Evolutionary conservation across 352 stramenopile genomes (phyloP).

Genomic region (Phytopythium aichiense): DNA sequence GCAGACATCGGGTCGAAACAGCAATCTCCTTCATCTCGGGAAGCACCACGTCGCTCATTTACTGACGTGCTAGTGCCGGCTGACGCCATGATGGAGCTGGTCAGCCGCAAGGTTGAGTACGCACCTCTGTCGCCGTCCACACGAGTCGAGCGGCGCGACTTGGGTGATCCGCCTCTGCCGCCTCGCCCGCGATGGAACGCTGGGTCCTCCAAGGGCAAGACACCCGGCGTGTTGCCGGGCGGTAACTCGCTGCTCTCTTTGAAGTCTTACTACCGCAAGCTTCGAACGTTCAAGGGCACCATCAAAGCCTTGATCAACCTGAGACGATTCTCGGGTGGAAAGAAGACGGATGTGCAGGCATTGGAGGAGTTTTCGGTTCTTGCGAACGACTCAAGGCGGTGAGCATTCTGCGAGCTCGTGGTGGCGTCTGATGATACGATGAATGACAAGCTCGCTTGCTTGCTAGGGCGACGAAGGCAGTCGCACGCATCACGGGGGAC

Average conservation of each 20-base stretch:
- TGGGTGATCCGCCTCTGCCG: not conserved
- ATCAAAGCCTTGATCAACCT: conserved; percentile 64
- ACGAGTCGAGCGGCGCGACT: not conserved
- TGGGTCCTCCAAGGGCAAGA: conserved; percentile 6
- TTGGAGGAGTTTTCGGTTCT: not conserved
- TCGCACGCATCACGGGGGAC: conserved; percentile 37
- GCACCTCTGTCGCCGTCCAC: not conserved
- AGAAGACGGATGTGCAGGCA: not conserved
- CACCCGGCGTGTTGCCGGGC: not conserved
- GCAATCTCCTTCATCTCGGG: not conserved
- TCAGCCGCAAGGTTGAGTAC: conserved; percentile 3
- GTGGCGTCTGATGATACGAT: not conserved
- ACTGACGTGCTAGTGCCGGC: not conserved
- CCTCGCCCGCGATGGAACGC: conserved; percentile 24
- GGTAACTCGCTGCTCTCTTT: conserved; percentile 55
- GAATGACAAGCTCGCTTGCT: not conserved
- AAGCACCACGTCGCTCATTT: not conserved
- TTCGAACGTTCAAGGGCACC: conserved; percentile 66
- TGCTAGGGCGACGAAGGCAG: conserved; percentile 17
- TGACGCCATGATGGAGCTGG: not conserved
- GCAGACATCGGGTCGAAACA: not conserved
- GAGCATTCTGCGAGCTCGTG: not conserved
- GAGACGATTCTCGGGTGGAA: conserved; percentile 11
- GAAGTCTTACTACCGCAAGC: conserved; percentile 62
- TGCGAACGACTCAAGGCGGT: not conserved